Base-by-base conservation (phyloP, 2,329 filamentous ascomycete genomes). In the Elsinoe australis region DNA sequence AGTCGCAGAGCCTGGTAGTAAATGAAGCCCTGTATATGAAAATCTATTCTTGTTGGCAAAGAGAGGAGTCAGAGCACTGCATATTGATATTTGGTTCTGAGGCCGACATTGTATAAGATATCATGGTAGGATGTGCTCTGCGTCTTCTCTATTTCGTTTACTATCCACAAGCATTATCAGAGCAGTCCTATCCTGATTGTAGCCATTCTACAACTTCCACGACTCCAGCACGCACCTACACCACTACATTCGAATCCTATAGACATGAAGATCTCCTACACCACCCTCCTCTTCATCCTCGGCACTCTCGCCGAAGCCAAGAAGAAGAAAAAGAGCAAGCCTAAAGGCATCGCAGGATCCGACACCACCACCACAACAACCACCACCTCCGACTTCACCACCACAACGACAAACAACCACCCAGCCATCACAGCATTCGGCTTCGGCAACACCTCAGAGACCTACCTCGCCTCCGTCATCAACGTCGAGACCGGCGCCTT, bases 261-360 rank as follows among this genome's bases (percentile, higher is more conserved):
- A 29, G 31, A 3, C 3, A 44, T 44, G 39, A 44, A 44, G 39
- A 44, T 44, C 10, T 15, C 39, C 17, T 44, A 44, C 26, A 26
- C 39, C 6, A 19, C 39, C 15, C 18, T 44, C 26, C 17, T 44
- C 14, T 44, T 44, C n/a, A 26, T 32, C 6, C 39, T 44, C n/a
- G 39, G 39, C 26, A 44, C 39, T 2, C 24, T 32, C 3, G 39
- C 14, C n/a, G 39, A 44, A 21, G 39, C 39, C 14, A 44, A 44
- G 26, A 44, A 41, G 36, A 41, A 44, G 39, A 44, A 36, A 36
- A 36, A 44, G 39, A 28, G 21, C 38, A 44, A 44, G 39, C 26
- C 39, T 2, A 44, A 44, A 26, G n/a, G n/a, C n/a, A 15, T 32
- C 10, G 26, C 24, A 12, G 39, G 39, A 29, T 29, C 26, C 10